Base-by-base conservation (phyloP, 768 basidiomycete species). In the Lanmaoa rubissima region DNA sequence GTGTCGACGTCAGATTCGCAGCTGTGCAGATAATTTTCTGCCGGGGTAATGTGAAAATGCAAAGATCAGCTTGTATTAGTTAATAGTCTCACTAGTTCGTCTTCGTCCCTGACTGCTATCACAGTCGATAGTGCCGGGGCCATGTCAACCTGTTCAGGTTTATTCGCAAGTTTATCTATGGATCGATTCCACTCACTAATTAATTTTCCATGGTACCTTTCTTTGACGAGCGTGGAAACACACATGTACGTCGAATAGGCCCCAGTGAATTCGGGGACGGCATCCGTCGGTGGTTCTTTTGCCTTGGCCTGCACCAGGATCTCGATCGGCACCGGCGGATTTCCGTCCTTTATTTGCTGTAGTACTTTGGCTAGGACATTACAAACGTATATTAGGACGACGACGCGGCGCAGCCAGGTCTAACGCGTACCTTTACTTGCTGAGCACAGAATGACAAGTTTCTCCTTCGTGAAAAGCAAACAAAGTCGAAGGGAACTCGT, bases 401-500 rank as follows among this genome's bases (percentile, higher is more conserved):
- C 49, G 41, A 51, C 57, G 42, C 53, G 52, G 21, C n/a, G 5
- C 41, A 58, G 43, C 45, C 32, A 36, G 13, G 44, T 6, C 40
- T 2, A 47, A 11, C 42, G 53, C 74, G 58, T 58, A 93, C 94
- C 90, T 83, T 98, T 96, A 19, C 87, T 90, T 1, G 90, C 82
- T 21, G 93, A 95, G 60, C 92, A 94, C 28, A 97, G 75, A 40
- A 98, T 87, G 35, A 78, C 77, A 19, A 98, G 74, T 66, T 83
- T 89, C 52, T 87, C 78, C 65, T 88, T 88, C 55, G 86, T 81
- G 65, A 98, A 90, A 21, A 98, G 77, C 55, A 95, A 80, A 31
- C 21, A 98, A 78, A 0, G 96, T 98, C 0, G 94, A 93, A 3
- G 96, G 97, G 68, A 98, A 98, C 73, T 99, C 96, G 72, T 94